Base-by-base conservation (phyloP, 345 rosid genomes). In the Dipteronia dyeriana region DNA sequence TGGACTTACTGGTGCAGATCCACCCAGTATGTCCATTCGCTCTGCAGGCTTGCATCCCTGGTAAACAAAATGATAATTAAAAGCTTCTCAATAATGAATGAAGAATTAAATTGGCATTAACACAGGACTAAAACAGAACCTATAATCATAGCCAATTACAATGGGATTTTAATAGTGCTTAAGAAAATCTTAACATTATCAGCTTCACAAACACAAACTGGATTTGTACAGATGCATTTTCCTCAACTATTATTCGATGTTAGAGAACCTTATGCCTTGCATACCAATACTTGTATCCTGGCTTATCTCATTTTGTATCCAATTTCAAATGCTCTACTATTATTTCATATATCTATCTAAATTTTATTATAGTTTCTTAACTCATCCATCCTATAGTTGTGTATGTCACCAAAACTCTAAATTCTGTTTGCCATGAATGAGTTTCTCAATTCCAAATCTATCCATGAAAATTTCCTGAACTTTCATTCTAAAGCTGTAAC, bases 41-140 rank as follows among this genome's bases (percentile, higher is more conserved):
- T 91, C 98, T 69, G 82, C 79, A n/a, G 98, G 98, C 84, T 86
- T 94, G 89, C 89, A 87, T 66, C 98, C 99, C 99, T 97, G 84
- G 47, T 75, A 53, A 70, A 82, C 16, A 16, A 73, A 20, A 68
- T 10, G 59, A 68, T n/a, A 9, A 38, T 51, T 6, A 60, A 71
- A 45, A 53, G 47, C 23, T 29, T 65, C 13, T 53, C 26, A 59
- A 66, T 20, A 25, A 19, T 70, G 29, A 17, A 34, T 43, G 8
- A 9, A 43, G 57, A 26, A 16, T 45, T 74, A 25, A 61, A 43
- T 29, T 16, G 68, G 26, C 45, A 61, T 16, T 39, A 20, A 39
- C 7, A 73, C 67, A 39, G 23, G n/a, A 38, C 54, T 56, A 17
- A 19, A 59, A 20, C 66, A 70, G 12, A 69, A 49, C 59, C 59